Base-by-base conservation (phyloP, 805 yeast species). In the Candida hispaniensis region DNA sequence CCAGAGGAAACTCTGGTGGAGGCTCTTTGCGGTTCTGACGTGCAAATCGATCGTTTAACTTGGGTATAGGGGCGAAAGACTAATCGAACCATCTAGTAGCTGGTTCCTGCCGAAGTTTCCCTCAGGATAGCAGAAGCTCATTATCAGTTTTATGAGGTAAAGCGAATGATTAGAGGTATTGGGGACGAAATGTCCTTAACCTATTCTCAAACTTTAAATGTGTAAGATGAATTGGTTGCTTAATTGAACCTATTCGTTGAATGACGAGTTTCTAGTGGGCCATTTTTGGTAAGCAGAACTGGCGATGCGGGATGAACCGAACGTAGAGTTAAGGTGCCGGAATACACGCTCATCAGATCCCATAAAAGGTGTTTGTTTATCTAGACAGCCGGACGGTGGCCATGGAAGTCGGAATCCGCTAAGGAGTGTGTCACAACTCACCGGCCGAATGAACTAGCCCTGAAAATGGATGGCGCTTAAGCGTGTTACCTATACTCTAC, bases 361-460 rank as follows among this genome's bases (percentile, higher is more conserved):
- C 63, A 58, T 61, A 59, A 59, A 55, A 57, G 62, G 63, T 58
- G 61, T 58, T 59, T 54, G 61, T 56, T 54, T 58, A 54, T 55
- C 54, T 50, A 59, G 63, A 56, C 56, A 53, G 60, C 66, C 65
- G 69, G 69, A 63, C 69, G 69, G 69, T 65, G 60, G 71, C 70
- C 63, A 52, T 55, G 21, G 10, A 19, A 19, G 21, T 57, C 55
- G 67, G 68, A 61, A 66, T 63, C 68, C 69, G 67, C 69, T 63
- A 64, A 64, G 70, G 69, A 63, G 60, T 63, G 64, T 58, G 63
- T 55, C 53, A 57, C 58, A 56, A 63, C 68, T 63, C 69, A 65
- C 70, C 70, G 67, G 67, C 60, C 60, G 64, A 58, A 59, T 59
- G 62, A 55, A 55, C 58, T 56, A 57, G 60, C 61, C 61, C 61